phyloP scores from a whole-genome alignment of 75 land plant genomes.

The Pinus albicaulis region DNA sequence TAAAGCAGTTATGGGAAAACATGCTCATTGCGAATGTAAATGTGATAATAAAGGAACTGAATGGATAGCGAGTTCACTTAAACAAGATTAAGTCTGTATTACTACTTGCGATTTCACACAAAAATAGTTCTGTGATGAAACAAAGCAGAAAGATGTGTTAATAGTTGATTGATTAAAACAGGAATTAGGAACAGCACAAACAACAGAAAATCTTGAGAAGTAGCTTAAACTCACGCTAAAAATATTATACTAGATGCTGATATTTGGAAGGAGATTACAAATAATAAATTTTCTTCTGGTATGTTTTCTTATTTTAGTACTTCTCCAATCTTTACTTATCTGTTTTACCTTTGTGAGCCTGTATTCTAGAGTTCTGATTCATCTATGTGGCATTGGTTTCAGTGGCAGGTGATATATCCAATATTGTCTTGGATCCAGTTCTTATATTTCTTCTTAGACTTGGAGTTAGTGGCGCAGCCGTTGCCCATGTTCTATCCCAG shows the following conservation, averaged over 20 bases:
- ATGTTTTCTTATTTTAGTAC: background rate
- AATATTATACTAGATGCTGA: background rate
- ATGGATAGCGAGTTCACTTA: no score
- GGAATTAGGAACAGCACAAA: no score
- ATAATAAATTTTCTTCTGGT: background rate
- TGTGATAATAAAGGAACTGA: no score
- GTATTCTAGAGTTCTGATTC: background rate
- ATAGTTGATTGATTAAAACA: no score
- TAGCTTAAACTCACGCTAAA: background rate
- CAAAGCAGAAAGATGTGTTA: no score
- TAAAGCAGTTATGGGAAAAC: background rate
- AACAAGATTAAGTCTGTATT: no score
- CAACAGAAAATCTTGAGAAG: background rate
- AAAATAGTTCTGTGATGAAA: no score
- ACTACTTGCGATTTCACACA: no score
- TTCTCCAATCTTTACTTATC: background rate
- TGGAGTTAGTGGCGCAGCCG: constrained; percentile 95
- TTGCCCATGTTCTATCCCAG: constrained; percentile 93
- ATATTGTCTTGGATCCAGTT: constrained; percentile 80
- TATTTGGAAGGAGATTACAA: background rate
- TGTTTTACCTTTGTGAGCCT: background rate
- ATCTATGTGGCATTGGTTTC: constrained; percentile 4
- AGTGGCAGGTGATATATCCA: constrained; percentile 73
- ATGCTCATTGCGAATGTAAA: background rate
- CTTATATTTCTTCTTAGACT: constrained; percentile 58